Percentiles rank a stretch among this genome's conserved stretches.
These are phyloP conservation scores for Cantharellus cinnabarinus DNA, from an alignment of 768 basidiomycete species.

Conservation along the genomic window DNA sequence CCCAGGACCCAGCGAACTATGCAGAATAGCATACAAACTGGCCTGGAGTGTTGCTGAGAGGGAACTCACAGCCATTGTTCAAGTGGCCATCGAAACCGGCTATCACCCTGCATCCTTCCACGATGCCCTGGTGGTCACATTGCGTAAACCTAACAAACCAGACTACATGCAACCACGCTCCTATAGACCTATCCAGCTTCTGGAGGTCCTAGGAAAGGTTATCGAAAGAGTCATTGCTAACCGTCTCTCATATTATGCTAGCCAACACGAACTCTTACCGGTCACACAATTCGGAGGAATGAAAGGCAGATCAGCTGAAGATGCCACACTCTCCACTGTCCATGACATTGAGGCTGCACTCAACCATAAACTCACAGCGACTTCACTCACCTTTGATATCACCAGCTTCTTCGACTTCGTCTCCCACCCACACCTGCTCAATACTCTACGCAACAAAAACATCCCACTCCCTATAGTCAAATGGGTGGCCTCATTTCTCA, in stretches of 20 bases:
- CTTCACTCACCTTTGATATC: background rate
- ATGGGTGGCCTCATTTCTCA: background rate
- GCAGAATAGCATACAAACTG: background rate
- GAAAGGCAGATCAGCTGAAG: conserved; percentile 4
- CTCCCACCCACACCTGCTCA: background rate
- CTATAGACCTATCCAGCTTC: conserved; percentile 6
- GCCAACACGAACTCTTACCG: conserved; percentile 8
- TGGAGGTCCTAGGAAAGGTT: conserved; percentile 18
- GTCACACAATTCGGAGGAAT: conserved; percentile 15
- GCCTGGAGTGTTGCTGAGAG: conserved; percentile 4
- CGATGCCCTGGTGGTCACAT: conserved; percentile 1
- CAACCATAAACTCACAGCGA: background rate
- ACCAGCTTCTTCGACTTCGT: background rate
- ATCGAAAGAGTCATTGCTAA: conserved; percentile 15
- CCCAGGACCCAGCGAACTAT: conserved; percentile 3
- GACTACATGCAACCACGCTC: conserved; percentile 7
- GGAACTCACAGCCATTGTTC: background rate
- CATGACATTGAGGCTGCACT: conserved; percentile 9
- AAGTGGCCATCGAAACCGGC: background rate
- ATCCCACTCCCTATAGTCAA: conserved; percentile 1
- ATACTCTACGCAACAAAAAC: background rate
- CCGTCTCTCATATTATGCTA: conserved; percentile 12
- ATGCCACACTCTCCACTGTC: conserved; percentile 10
- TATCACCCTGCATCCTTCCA: conserved; percentile 6
- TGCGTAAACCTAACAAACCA: conserved; percentile 5